phyloP scores from a whole-genome alignment of 2,329 filamentous ascomycete genomes.

The Aspergillus japonicus region DNA sequence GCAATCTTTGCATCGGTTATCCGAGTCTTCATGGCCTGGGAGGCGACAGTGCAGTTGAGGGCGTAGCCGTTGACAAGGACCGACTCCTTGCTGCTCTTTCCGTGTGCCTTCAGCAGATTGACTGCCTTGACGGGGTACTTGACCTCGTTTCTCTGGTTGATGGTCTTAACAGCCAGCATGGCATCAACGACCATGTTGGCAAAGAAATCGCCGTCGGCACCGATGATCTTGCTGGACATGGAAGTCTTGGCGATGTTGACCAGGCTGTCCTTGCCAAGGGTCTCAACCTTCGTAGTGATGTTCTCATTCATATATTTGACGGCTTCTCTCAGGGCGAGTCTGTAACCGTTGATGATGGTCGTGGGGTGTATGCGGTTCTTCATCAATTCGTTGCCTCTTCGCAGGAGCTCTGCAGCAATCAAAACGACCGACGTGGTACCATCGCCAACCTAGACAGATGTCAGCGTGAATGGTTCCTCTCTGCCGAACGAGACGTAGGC shows the following conservation, averaged over 20 bases:
- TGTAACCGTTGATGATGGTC: conserved; percentile 98
- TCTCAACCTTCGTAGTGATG: conserved; percentile 92
- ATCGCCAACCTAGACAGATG: conserved; percentile 68
- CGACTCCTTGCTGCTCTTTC: conserved; percentile 86
- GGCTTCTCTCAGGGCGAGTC: conserved; percentile 89
- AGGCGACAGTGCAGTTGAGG: conserved; percentile 96
- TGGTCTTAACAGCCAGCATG: conserved; percentile 90
- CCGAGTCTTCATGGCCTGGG: conserved; percentile 94
- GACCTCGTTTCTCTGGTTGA: conserved; percentile 82
- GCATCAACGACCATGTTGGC: conserved; percentile 96
- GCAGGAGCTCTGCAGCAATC: conserved; percentile 91
- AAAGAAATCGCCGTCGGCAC: conserved; percentile 93
- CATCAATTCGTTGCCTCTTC: conserved; percentile 95
- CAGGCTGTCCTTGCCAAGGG: conserved; percentile 83
- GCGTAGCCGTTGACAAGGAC: conserved; percentile 93
- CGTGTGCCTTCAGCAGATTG: conserved; percentile 97
- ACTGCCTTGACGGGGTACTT: conserved; percentile 99
- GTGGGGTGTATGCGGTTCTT: conserved; percentile 99
- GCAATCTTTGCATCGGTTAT: conserved; percentile 95
- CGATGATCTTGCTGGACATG: conserved; percentile 99
- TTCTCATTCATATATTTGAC: conserved; percentile 99
- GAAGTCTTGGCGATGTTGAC: conserved; percentile 96
- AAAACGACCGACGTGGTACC: conserved; percentile 97
- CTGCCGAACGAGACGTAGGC: neutral
- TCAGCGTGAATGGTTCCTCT: conserved; percentile 1